These are phyloP conservation scores for Quercus parvula DNA, from an alignment of 306 rosid species.

Conservation along the genomic window DNA sequence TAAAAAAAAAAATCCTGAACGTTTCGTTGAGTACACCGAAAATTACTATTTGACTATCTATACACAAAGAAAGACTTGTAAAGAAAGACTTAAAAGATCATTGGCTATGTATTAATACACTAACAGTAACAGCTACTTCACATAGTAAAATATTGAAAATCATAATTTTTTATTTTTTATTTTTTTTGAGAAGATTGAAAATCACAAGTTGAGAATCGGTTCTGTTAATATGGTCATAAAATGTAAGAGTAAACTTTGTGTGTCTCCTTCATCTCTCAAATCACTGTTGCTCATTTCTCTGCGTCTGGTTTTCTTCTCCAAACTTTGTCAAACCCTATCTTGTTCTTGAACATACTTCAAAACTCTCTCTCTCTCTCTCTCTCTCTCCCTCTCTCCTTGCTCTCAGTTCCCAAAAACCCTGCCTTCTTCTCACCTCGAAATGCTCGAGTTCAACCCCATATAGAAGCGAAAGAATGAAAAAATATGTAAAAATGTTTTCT, in stretches of 20 bases:
- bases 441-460: slow-evolving; percentile 33
- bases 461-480: slow-evolving; percentile 34
- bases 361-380: not conserved
- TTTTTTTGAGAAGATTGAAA: not conserved
- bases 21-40: too few relatives aligned
- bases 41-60: too few relatives aligned
- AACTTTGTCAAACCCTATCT: slow-evolving; percentile 1
- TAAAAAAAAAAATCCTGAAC: too few relatives aligned
- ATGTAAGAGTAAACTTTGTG: not conserved
- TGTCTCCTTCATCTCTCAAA: slow-evolving; percentile 4
- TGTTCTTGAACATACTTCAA: slow-evolving; percentile 22
- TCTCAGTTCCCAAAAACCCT: slow-evolving; percentile 21
- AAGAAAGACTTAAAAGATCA: not conserved
- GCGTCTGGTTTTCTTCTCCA: not conserved
- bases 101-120: not conserved
- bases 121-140: not conserved
- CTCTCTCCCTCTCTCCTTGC: not conserved
- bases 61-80: not conserved
- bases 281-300: not conserved
- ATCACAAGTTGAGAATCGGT: not conserved
- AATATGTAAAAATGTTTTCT: slow-evolving; percentile 44
- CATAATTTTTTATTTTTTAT: too few relatives aligned
- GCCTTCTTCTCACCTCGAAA: slow-evolving; percentile 17
- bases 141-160: not conserved
- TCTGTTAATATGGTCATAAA: not conserved